Evolutionary conservation across 2,329 filamentous ascomycete species (phyloP), one percentile per base, ranked within the genome.

Genomic region (Epichloe elymi): DNA sequence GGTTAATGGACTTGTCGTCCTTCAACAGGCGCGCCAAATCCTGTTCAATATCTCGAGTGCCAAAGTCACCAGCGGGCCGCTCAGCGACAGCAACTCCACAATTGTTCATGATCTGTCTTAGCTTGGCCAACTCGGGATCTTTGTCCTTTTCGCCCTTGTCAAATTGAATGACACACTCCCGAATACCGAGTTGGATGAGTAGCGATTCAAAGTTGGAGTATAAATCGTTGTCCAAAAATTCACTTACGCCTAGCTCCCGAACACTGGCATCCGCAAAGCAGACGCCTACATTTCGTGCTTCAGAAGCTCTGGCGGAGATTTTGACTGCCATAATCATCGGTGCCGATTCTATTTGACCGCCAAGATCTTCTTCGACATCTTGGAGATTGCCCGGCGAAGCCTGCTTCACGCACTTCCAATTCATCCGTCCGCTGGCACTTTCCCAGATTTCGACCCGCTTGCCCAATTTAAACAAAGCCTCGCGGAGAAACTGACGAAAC

Each of bases 251-350:
- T 2, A 98, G 77, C 71, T 98, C 93, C 48, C 93, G 79, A 26
- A 97, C 91, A 58, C 88, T 96, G 1, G 94, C 93, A 72, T 98
- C 93, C 7, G 93, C 94, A 64, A 98, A 98, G 69, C 93, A 97
- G 5, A 98, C 91, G 8, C 93, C 93, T 0, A 98, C 85, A 57
- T 79, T 87, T 44, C 93, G 79, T 5, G 85, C 87, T 65, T 97
- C 91, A 0, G 79, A 79, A 1, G 88, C 87, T 64, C 86, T 94
- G n/a, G 88, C 82, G 0, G 86, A 86, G 23, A 97, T 83, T 67
- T 96, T 97, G 63, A 98, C 88, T 0, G 93, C 88, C 39, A 98
- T 75, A 45, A 98, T 96, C 66, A 97, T 94, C 15, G 93, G 94
- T 0, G 93, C 88, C 2, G 86, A 83, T 58, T 96, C 90, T 50